Evolutionary conservation across 306 rosid species (phyloP).

Genomic region (Arachis stenosperma): DNA sequence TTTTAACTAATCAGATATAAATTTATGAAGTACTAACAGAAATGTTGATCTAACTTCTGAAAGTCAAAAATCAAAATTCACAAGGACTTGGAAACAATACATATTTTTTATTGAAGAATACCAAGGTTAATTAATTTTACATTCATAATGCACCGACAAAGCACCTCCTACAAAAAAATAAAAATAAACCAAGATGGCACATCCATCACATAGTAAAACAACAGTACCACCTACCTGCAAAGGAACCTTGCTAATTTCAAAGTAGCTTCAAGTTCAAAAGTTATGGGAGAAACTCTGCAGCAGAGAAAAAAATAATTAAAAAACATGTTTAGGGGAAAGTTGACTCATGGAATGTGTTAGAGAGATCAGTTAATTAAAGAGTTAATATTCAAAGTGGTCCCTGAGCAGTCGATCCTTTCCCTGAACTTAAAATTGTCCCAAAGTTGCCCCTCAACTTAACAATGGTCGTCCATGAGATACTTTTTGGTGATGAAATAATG

Average conservation of each 20-base stretch:
- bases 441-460: no score
- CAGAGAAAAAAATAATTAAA: constrained; percentile 10
- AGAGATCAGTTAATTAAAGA: constrained; percentile 21
- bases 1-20: constrained; percentile 20
- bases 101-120: constrained; percentile 25
- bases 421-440: no score
- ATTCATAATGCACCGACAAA: constrained; percentile 24
- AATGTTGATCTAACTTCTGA: constrained; percentile 30
- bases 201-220: constrained; percentile 22
- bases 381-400: no score
- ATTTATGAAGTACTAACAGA: constrained; percentile 24
- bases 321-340: background rate
- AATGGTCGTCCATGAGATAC: no score
- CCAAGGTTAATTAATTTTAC: constrained; percentile 13
- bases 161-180: background rate
- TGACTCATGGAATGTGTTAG: background rate
- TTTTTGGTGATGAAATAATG: no score
- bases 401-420: no score
- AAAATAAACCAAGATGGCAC: constrained; percentile 18
- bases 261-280: constrained; percentile 98
- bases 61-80: constrained; percentile 19
- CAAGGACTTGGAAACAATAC: background rate
- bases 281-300: constrained; percentile 96
- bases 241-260: constrained; percentile 92
- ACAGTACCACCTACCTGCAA: constrained; percentile 67